Evolutionary conservation across 2,329 filamentous ascomycete genomes (phyloP).

Genomic region (Malbranchea zuffiana): DNA sequence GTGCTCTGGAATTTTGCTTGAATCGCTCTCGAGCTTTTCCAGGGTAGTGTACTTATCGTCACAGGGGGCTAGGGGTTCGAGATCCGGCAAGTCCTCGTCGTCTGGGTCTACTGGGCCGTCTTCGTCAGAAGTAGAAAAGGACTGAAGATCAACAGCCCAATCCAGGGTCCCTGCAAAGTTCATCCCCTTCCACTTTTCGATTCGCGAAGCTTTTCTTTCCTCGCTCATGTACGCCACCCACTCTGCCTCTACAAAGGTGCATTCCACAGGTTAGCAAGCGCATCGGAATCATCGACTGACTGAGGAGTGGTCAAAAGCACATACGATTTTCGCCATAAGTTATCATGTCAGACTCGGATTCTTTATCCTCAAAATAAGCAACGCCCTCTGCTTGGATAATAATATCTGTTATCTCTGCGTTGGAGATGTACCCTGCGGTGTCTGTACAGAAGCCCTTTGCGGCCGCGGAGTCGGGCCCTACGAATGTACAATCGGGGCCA

Average conservation of each 20-base stretch:
- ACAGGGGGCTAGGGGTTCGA: no score
- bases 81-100: no score
- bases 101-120: no score
- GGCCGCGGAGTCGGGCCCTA: constrained; percentile 23
- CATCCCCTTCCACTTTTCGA: constrained; percentile 4
- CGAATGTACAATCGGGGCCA: constrained; percentile 25
- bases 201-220: constrained; percentile 14
- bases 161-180: constrained; percentile 20
- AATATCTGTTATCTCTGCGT: constrained; percentile 32
- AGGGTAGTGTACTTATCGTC: no score
- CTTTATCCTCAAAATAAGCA: not conserved
- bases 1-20: not conserved
- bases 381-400: constrained; percentile 11
- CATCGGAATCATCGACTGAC: not conserved
- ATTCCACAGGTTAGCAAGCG: constrained; percentile 2
- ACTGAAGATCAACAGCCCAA: constrained; percentile 22
- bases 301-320: not conserved
- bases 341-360: constrained; percentile 9
- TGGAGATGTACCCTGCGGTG: constrained; percentile 30
- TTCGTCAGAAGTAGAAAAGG: not conserved
- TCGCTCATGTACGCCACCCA: constrained; percentile 16
- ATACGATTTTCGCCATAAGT: not conserved
- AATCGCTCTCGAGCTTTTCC: not conserved
- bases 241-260: constrained; percentile 9
- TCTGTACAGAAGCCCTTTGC: constrained; percentile 27